A percentile compares a stretch with the other conserved stretches of the same genome.
These are phyloP conservation scores for Typha latifolia DNA, from an alignment of 176 grass and related monocot species.

Conservation along the genomic window DNA sequence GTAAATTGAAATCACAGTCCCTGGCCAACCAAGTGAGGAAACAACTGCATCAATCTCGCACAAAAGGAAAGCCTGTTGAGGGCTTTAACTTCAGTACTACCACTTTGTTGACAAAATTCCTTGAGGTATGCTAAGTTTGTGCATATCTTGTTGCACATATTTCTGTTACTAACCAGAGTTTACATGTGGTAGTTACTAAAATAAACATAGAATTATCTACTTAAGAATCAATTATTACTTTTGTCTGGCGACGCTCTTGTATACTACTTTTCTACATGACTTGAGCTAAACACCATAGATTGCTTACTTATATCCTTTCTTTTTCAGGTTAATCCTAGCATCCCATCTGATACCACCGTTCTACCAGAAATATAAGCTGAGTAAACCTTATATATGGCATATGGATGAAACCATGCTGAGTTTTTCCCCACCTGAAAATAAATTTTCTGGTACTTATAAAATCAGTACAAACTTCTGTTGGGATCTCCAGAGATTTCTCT, in stretches of 20 bases:
- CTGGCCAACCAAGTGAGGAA: slow-evolving; percentile 83
- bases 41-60: slow-evolving; percentile 54
- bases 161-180: background rate
- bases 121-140: slow-evolving; percentile 16
- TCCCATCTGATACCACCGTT: slow-evolving; percentile 30
- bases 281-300: background rate
- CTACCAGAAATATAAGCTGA: slow-evolving; percentile 35
- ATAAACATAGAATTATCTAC: background rate
- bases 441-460: background rate
- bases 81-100: slow-evolving; percentile 58
- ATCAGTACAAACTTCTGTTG: too few relatives aligned
- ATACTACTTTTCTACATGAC: slow-evolving; percentile 12
- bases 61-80: slow-evolving; percentile 35
- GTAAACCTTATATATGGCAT: background rate
- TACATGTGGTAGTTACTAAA: background rate
- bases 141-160: background rate
- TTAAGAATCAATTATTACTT: background rate
- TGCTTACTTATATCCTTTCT: background rate
- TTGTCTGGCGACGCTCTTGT: slow-evolving; percentile 13
- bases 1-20: slow-evolving; percentile 42
- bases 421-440: background rate
- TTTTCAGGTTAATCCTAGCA: slow-evolving; percentile 42
- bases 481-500: too few relatives aligned
- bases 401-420: background rate
- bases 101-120: slow-evolving; percentile 42